Base-by-base conservation (phyloP, 2,329 filamentous ascomycete species). In the Emydomyces testavorans region DNA sequence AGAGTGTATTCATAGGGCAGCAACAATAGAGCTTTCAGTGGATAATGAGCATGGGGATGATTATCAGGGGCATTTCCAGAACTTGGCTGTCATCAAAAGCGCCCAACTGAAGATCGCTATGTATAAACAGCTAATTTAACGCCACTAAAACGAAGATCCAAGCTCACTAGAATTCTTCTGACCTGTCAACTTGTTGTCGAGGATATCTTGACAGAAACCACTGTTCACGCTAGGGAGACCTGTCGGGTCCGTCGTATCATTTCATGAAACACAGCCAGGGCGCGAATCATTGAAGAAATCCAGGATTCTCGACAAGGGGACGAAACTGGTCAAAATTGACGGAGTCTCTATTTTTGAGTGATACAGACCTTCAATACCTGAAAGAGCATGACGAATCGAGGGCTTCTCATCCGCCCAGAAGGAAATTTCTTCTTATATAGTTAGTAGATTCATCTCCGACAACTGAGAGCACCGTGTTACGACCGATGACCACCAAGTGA, bases 211-310 rank as follows among this genome's bases (percentile, higher is more conserved):
- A 15, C 18, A 13, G 26, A 18, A 24, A n/a, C 39, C 38, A 24
- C 24, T 42, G 26, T 23, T 8, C 16, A 28, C n/a, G 13, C 39
- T 32, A 42, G 38, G 38, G n/a, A 20, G 15, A 4, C 3, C 38
- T 11, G 6, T 13, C 13, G 23, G 3, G 8, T 6, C 5, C 2
- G 16, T n/a, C n/a, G n/a, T n/a, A n/a, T n/a, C n/a, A n/a, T n/a
- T 15, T 40, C 29, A 43, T 43, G 40, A 43, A 43, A 43, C 40
- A 24, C 24, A 41, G 7, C 18, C 23, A 16, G 15, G 38, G 29
- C 38, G 4, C 15, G 15, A 35, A 43, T n/a, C n/a, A 34, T 7
- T 2, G 40, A 7, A 2, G 18, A 23, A 43, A 34, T 32, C 40
- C 29, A 15, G 11, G 40, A 11, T 7, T 15, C 6, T 8, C 15